phyloP scores from a whole-genome alignment of 192 early-diverging fungal genomes.

The Phycomyces blakesleeanus region DNA sequence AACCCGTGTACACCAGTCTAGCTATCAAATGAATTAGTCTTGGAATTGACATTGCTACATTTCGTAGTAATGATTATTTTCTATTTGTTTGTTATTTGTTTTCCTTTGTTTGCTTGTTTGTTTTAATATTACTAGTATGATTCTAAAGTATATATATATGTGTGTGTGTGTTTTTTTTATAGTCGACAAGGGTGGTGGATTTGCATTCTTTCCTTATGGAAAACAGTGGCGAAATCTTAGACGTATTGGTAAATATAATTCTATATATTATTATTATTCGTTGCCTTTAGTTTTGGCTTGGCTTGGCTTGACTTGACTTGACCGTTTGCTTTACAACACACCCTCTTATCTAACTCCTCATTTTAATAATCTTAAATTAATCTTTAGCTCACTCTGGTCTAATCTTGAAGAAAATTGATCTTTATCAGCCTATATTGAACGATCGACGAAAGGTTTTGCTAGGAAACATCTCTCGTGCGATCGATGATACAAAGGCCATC shows the following conservation, averaged over 20 bases:
- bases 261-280: neutral
- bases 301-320: no score
- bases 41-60: no score
- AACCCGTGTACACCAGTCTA: no score
- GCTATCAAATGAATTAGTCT: no score
- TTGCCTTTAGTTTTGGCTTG: no score
- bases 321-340: neutral
- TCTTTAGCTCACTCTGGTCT: constrained; percentile 31
- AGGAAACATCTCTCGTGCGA: neutral
- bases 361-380: neutral
- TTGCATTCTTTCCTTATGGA: constrained; percentile 36
- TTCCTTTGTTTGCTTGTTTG: neutral
- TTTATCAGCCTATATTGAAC: constrained; percentile 32
- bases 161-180: neutral
- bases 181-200: constrained; percentile 30
- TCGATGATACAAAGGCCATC: neutral
- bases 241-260: constrained; percentile 25
- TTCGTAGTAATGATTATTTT: no score
- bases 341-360: neutral
- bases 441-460: constrained; percentile 5
- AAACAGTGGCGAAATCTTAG: constrained; percentile 27
- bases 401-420: constrained; percentile 28
- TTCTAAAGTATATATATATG: no score
- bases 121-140: neutral
- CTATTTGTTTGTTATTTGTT: constrained; percentile 15